These are phyloP conservation scores for Daldinia decipiens DNA, from an alignment of 495 filamentous ascomycete genomes.

Conservation along the genomic window DNA sequence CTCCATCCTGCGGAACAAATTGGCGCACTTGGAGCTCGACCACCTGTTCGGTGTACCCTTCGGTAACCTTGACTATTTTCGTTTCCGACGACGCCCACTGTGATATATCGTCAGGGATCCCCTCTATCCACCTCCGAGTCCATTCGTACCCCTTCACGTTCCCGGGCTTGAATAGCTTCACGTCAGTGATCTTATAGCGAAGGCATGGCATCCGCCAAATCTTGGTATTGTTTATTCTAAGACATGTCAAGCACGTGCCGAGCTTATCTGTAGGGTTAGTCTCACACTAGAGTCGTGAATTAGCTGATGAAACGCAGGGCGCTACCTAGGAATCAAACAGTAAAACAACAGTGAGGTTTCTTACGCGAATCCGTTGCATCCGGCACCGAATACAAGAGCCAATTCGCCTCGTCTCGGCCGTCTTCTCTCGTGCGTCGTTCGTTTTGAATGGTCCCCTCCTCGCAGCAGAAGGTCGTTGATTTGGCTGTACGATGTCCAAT, in stretches of 20 bases:
- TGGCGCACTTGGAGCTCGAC: constrained; percentile 57
- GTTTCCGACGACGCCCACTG: constrained; percentile 57
- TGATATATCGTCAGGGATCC: constrained; percentile 60
- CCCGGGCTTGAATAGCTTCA: constrained; percentile 61
- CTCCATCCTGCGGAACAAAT: constrained; percentile 60
- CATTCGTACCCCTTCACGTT: constrained; percentile 62
- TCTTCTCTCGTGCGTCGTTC: constrained; percentile 55
- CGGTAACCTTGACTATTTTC: constrained; percentile 57
- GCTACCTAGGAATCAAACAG: constrained; percentile 10
- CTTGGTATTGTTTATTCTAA: constrained; percentile 54
- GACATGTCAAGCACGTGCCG: constrained; percentile 61
- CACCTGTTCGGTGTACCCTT: constrained; percentile 55
- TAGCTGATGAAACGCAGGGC: constrained; percentile 7
- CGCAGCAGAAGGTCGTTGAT: constrained; percentile 49
- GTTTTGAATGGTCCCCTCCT: constrained; percentile 62
- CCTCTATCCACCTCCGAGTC: constrained; percentile 63
- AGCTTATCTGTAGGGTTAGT: constrained; percentile 53
- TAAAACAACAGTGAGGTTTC: constrained; percentile 24
- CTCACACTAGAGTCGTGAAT: constrained; percentile 53
- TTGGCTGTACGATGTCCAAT: constrained; percentile 46
- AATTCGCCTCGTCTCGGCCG: constrained; percentile 61
- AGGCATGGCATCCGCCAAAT: constrained; percentile 60
- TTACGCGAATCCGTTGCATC: constrained; percentile 66
- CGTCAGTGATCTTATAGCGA: constrained; percentile 62
- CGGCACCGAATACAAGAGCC: constrained; percentile 63